Conservation (phyloP, 768 basidiomycete genomes). For the Tulasnella sp. region DNA sequence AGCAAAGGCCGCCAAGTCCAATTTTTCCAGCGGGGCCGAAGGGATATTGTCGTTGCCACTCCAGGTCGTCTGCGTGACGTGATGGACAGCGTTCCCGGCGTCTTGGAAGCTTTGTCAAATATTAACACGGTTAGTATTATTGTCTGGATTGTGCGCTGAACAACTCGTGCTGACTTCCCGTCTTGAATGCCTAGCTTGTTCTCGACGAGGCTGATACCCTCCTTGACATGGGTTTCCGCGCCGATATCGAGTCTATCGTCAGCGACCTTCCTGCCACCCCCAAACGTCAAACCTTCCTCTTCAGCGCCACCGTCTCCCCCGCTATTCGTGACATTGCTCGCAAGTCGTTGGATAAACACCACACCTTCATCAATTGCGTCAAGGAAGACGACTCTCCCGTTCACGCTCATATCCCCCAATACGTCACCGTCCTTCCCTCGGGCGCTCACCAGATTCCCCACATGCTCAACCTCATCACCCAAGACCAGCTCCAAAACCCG, state of each 20-base stretch:
- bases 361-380: conserved; percentile 65
- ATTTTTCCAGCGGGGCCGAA: conserved; percentile 48
- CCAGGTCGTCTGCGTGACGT: conserved; percentile 76
- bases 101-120: conserved; percentile 40
- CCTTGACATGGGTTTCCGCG: conserved; percentile 84
- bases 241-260: conserved; percentile 68
- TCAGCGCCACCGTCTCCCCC: conserved; percentile 74
- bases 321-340: conserved; percentile 62
- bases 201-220: conserved; percentile 90
- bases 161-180: background rate
- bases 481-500: conserved; percentile 74
- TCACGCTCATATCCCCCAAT: conserved; percentile 69
- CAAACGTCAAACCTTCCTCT: conserved; percentile 80
- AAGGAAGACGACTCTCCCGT: conserved; percentile 48
- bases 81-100: conserved; percentile 43
- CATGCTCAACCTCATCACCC: conserved; percentile 63
- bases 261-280: conserved; percentile 45
- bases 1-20: conserved; percentile 54
- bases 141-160: conserved; percentile 8
- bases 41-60: conserved; percentile 80
- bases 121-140: conserved; percentile 47
- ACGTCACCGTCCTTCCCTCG: conserved; percentile 57
- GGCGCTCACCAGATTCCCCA: conserved; percentile 66
- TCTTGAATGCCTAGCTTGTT: conserved; percentile 43
- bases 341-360: conserved; percentile 44